Conservation (phyloP, 2,329 filamentous ascomycete genomes). For the Hymenoscyphus albidus region DNA sequence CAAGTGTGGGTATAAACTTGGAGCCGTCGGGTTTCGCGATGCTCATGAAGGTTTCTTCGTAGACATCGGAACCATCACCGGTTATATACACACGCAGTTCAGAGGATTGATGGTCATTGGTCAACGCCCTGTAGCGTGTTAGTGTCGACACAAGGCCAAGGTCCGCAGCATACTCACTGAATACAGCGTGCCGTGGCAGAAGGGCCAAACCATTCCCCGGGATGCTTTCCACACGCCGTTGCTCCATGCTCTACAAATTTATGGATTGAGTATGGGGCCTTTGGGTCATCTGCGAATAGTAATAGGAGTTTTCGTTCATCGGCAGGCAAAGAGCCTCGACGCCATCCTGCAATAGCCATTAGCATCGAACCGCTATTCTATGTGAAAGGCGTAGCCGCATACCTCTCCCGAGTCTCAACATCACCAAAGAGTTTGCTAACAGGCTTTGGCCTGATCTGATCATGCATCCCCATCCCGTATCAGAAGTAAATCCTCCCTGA, state of each 20-base stretch:
- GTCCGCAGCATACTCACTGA: conserved; percentile 55
- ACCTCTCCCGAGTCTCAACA: conserved; percentile 76
- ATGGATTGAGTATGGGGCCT: conserved; percentile 90
- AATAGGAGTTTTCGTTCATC: conserved; percentile 71
- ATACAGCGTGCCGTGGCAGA: conserved; percentile 93
- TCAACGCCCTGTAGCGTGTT: conserved; percentile 59
- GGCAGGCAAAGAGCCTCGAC: conserved; percentile 52
- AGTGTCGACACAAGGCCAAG: conserved; percentile 10
- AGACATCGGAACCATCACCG: conserved; percentile 86
- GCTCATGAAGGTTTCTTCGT: conserved; percentile 81
- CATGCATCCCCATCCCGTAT: conserved; percentile 98
- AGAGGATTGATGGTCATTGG: conserved; percentile 57
- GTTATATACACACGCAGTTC: conserved; percentile 81
- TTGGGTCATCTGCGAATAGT: conserved; percentile 81
- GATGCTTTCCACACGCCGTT: conserved; percentile 83
- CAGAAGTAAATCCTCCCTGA: conserved; percentile 78
- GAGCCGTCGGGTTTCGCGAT: conserved; percentile 66
- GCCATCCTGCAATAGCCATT: conserved; percentile 60
- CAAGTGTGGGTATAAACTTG: conserved; percentile 75
- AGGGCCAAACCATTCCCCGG: conserved; percentile 98
- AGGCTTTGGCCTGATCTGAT: conserved; percentile 93
- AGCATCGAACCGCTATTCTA: neutral
- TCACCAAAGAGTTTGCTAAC: conserved; percentile 76
- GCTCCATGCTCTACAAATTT: conserved; percentile 89
- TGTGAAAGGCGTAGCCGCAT: conserved; percentile 23